Conservation (phyloP, 768 basidiomycete species). For the Lactifluus echinatus region DNA sequence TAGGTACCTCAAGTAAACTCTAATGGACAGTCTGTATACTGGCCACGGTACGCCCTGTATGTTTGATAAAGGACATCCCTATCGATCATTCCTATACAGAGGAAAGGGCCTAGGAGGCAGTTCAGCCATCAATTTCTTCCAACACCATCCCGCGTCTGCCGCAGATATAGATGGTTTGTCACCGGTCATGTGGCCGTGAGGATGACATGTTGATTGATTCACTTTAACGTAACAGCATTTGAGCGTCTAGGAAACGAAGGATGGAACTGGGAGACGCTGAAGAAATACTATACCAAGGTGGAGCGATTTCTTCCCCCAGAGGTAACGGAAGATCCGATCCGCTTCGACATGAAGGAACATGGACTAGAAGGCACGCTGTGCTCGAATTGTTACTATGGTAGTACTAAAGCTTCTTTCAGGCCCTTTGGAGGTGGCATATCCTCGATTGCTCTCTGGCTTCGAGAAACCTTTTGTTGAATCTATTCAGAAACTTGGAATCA, state of each 20-base stretch:
- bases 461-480: constrained; percentile 9
- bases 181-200: not conserved
- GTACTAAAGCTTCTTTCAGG: not conserved
- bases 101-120: constrained; percentile 25
- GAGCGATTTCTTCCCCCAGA: constrained; percentile 13
- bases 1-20: constrained; percentile 10
- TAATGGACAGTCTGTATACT: not conserved
- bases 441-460: not conserved
- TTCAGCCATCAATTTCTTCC: constrained; percentile 20
- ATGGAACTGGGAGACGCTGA: constrained; percentile 22
- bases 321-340: not conserved
- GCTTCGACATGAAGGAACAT: constrained; percentile 8
- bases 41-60: not conserved
- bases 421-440: constrained; percentile 9
- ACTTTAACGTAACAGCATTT: constrained; percentile 12
- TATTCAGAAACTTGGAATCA: not conserved
- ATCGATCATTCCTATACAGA: not conserved
- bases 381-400: too few species aligned
- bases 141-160: constrained; percentile 8
- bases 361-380: constrained; percentile 1
- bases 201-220: not conserved
- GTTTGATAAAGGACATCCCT: not conserved
- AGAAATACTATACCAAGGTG: constrained; percentile 17
- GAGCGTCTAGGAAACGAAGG: constrained; percentile 23
- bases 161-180: constrained; percentile 19